Base-by-base conservation (phyloP, 805 yeast genomes). In the Zygotorulaspora danielsina region DNA sequence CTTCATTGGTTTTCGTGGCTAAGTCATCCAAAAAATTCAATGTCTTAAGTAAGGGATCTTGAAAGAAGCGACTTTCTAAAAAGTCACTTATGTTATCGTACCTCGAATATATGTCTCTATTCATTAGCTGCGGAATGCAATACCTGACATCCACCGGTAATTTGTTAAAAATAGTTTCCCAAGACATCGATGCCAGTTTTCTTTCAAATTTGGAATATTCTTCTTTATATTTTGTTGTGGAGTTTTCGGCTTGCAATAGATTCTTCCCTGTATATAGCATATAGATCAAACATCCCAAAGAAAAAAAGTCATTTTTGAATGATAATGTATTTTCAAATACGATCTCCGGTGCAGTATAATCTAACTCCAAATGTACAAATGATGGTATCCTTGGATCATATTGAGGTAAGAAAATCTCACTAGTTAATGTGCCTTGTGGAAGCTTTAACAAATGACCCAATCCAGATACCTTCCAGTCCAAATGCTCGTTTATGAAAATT, bases 381-480 rank as follows among this genome's bases (percentile, higher is more conserved):
- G 61, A 44, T 2, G 97, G 96, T 37, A 86, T 72, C 34, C 93
- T 66, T 5, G 88, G 80, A 49, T 87, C 88, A 45, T 76, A 72
- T 34, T 81, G 83, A 53, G 85, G 84, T 32, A 85, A 66, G 48
- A 71, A 79, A 56, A 70, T 84, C 40, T 79, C 86, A 3, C 71
- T 72, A 9, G 76, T 53, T 11, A 72, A 75, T 31, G 61, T 49
- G 67, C 84, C 54, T 68, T 75, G 59, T 65, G 73, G 54, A 65
- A 75, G 46, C 36, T 65, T 66, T 4, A 59, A 46, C 35, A 75
- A 64, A 36, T 75, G 69, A 0, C 70, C 80, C 43, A 93, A 72
- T 0, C 97, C 97, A 5, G 84, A 74, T 2, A 93, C 59, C 59
- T 90, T 93, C 97, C 98, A 93, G 63, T 93, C 97, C 4, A 94